Base-by-base conservation (phyloP, 139 green algal genomes). In the Eudorina sp. region DNA sequence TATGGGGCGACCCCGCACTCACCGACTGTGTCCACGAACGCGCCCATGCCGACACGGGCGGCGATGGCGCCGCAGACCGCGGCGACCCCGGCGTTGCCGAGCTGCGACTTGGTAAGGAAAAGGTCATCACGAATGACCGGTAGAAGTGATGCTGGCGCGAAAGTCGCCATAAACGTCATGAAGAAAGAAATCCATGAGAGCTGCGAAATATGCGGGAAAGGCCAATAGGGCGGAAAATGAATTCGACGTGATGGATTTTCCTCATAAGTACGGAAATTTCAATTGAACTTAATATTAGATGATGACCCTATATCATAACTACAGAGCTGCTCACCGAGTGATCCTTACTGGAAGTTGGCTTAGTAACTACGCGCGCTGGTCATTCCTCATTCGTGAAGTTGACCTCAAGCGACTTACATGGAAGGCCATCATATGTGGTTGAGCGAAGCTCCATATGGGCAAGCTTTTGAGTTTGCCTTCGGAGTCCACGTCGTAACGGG, bases 151-250 rank as follows among this genome's bases (percentile, higher is more conserved):
- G 86, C 95, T 0, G 96, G 94, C 3, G 97, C 96, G 85, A 99
- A 99, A 14, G 96, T 97, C n/a, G 96, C 97, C 18, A 98, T 77
- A 92, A 99, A 99, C 23, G 95, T 94, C 21, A 95, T 88, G 91
- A 98, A 97, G 93, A 99, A 99, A 18, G 90, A 89, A 13, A 98
- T 83, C 97, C 97, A 99, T 0, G 93, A 96, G 0, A 98, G 84
- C 66, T 98, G 66, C 66, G 7, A 73, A 73, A 25, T 25, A 66
- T 23, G 55, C 55, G 55, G 8, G 29, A 66, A 66, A 3, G 55
- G 55, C 55, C 55, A 25, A 66, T 23, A 66, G 55, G 55, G 7
- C 8, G 4, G 55, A 66, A 66, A 66, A 25, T 27, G 29, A 7
- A 66, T 66, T 66, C 27, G 3, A 66, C 55, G 29, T 25, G 29